Conservation (phyloP, 768 basidiomycete genomes). For the Phanerochaete carnosa region DNA sequence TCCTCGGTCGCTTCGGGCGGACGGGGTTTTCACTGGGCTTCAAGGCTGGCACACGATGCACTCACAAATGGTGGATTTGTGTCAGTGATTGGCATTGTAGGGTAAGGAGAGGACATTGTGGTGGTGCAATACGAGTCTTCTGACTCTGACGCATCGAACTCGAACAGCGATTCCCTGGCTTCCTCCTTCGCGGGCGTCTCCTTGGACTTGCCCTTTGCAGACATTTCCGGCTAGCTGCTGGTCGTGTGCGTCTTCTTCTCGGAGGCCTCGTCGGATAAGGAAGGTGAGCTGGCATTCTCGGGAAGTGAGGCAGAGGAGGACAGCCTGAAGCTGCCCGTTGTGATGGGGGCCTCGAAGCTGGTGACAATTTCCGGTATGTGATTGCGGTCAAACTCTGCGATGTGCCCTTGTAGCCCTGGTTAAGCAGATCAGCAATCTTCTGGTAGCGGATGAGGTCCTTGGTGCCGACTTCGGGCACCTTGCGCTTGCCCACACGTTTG, state of each 20-base stretch:
- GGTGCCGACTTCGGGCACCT: conserved; percentile 58
- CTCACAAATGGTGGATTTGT: conserved; percentile 26
- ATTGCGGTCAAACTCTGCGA: conserved; percentile 40
- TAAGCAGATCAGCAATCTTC: conserved; percentile 62
- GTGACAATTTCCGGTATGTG: conserved; percentile 62
- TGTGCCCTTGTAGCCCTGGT: conserved; percentile 36
- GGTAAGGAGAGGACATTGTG: conserved; percentile 20
- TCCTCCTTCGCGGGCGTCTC: neutral
- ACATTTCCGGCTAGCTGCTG: conserved; percentile 25
- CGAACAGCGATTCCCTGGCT: conserved; percentile 6
- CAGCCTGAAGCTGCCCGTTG: conserved; percentile 64
- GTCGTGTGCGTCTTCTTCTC: conserved; percentile 18
- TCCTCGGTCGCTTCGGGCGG: too few species aligned
- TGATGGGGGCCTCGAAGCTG: conserved; percentile 71
- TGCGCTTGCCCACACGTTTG: conserved; percentile 45
- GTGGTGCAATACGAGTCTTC: conserved; percentile 19
- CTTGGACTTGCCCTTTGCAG: conserved; percentile 7
- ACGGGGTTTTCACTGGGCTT: too few species aligned
- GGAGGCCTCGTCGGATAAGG: conserved; percentile 11
- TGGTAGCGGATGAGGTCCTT: conserved; percentile 63
- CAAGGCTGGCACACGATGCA: neutral
- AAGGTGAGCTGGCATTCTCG: conserved; percentile 20
- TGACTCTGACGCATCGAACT: conserved; percentile 15
- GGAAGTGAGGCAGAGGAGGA: conserved; percentile 49
- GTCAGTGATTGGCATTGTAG: conserved; percentile 16